Conservation (phyloP, 164 flowering plant genomes). For the Nymphaea colorata region DNA sequence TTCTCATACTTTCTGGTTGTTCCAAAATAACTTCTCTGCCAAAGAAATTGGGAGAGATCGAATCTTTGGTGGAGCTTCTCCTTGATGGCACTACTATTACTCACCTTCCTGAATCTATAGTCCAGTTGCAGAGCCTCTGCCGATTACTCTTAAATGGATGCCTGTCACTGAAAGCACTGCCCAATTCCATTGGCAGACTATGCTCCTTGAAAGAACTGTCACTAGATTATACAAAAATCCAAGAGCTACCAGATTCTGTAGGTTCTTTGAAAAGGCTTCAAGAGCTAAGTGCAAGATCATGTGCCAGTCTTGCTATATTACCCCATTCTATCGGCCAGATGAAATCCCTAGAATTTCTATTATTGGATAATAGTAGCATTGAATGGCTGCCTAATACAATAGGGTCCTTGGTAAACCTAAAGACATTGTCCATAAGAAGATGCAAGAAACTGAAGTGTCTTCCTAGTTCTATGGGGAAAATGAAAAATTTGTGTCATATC, state of each 20-base stretch:
- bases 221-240: neutral
- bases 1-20: neutral
- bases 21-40: neutral
- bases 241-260: constrained; percentile 4
- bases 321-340: constrained; percentile 2
- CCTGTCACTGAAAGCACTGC: neutral
- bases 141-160: neutral
- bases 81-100: constrained; percentile 14
- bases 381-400: constrained; percentile 2
- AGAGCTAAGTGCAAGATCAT: neutral
- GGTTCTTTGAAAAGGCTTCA: neutral
- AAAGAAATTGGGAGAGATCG: neutral
- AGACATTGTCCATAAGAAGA: neutral
- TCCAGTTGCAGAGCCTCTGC: neutral
- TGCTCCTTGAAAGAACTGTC: neutral
- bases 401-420: constrained; percentile 3
- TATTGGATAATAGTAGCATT: neutral
- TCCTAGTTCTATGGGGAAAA: neutral
- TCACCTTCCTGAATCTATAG: constrained; percentile 9
- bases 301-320: neutral
- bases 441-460: constrained; percentile 1
- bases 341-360: neutral
- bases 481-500: neutral
- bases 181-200: constrained; percentile 1
- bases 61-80: constrained; percentile 8